A percentile compares a stretch with the other conserved stretches of the same genome.
Evolutionary conservation across 2,329 filamentous ascomycete species (phyloP).

Genomic region (Sporothrix protearum): DNA sequence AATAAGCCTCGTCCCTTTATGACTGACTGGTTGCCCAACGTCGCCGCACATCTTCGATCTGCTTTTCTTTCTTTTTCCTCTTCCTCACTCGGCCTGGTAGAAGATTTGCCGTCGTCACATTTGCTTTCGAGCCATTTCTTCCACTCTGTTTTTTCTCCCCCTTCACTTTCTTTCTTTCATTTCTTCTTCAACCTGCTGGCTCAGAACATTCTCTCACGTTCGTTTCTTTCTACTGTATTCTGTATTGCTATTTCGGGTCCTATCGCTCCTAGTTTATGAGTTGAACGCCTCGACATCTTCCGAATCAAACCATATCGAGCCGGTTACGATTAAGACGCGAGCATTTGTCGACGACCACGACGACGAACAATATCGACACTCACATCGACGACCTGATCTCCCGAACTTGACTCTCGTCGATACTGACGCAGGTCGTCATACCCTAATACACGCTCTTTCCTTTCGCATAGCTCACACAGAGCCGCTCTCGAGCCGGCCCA

Average conservation of each 20-base stretch:
- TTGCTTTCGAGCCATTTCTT: constrained; percentile 39
- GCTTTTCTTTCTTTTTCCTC: constrained; percentile 30
- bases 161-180: constrained; percentile 36
- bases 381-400: background rate
- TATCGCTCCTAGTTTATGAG: background rate
- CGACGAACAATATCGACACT: background rate
- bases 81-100: constrained; percentile 43
- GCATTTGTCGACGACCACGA: constrained; percentile 2
- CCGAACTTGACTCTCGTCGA: constrained; percentile 19
- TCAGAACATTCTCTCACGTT: constrained; percentile 46
- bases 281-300: constrained; percentile 6
- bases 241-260: constrained; percentile 29
- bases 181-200: constrained; percentile 52
- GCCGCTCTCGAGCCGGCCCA: background rate
- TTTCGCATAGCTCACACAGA: background rate
- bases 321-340: background rate
- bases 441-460: constrained; percentile 33
- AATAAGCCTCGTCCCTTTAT: constrained; percentile 36
- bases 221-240: constrained; percentile 34
- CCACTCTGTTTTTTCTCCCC: constrained; percentile 37
- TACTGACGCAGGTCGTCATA: constrained; percentile 55
- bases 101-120: constrained; percentile 41
- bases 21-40: constrained; percentile 37
- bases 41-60: constrained; percentile 25
- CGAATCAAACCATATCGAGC: background rate